These are phyloP conservation scores for Globisporangium acanthophoron DNA, from an alignment of 352 stramenopile species.

Conservation along the genomic window DNA sequence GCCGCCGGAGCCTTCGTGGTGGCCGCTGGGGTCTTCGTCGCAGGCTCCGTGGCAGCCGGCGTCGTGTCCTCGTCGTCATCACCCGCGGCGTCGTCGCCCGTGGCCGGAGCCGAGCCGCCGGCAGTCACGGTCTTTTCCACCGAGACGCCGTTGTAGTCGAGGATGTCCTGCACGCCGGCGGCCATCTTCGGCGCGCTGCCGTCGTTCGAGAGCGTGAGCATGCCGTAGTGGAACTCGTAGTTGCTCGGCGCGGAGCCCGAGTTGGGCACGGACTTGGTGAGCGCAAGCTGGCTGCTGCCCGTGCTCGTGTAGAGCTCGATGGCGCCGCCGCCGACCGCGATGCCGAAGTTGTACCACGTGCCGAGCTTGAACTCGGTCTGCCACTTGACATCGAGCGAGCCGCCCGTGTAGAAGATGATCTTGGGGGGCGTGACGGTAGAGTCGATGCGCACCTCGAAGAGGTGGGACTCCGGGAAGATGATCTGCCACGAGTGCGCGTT, in stretches of 20 bases:
- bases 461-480: slow-evolving; percentile 50
- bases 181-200: slow-evolving; percentile 45
- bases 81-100: neutral
- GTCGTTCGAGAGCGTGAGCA: slow-evolving; percentile 62
- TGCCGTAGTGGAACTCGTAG: slow-evolving; percentile 64
- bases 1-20: neutral
- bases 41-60: slow-evolving; percentile 5
- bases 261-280: slow-evolving; percentile 35
- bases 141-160: slow-evolving; percentile 65
- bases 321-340: slow-evolving; percentile 30
- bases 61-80: neutral
- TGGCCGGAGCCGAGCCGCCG: slow-evolving; percentile 2
- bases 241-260: slow-evolving; percentile 16
- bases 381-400: slow-evolving; percentile 42
- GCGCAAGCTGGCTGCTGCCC: slow-evolving; percentile 29
- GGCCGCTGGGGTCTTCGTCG: neutral
- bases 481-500: slow-evolving; percentile 56
- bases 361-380: slow-evolving; percentile 32
- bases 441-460: slow-evolving; percentile 56
- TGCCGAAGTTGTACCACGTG: slow-evolving; percentile 69
- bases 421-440: slow-evolving; percentile 25
- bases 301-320: slow-evolving; percentile 52
- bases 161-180: slow-evolving; percentile 36
- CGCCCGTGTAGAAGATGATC: slow-evolving; percentile 48
- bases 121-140: slow-evolving; percentile 27